Evolutionary conservation across 345 rosid species (phyloP).

Genomic region (Eucalyptus cloeziana): DNA sequence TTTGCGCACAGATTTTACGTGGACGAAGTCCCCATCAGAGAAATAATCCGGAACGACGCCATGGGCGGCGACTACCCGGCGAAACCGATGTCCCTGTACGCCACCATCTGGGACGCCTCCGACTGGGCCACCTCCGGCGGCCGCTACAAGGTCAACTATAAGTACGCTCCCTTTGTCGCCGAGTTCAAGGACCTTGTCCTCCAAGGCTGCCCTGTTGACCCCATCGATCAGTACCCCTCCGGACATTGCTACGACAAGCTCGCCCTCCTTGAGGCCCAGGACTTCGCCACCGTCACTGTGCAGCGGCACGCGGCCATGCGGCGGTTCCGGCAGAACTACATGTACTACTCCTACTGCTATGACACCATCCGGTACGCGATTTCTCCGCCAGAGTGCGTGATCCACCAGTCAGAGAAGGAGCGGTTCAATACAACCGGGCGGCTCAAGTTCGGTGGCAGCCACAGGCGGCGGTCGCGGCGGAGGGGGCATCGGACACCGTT

Average conservation of each 20-base stretch:
- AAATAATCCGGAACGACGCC: slow-evolving; percentile 39
- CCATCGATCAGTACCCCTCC: slow-evolving; percentile 27
- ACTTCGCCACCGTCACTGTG: slow-evolving; percentile 23
- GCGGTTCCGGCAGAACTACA: slow-evolving; percentile 46
- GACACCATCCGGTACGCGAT: slow-evolving; percentile 47
- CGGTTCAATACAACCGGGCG: slow-evolving; percentile 51
- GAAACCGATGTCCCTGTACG: slow-evolving; percentile 82
- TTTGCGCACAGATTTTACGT: slow-evolving; percentile 54
- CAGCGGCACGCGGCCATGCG: slow-evolving; percentile 45
- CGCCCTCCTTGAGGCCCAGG: slow-evolving; percentile 20
- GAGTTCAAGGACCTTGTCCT: slow-evolving; percentile 57
- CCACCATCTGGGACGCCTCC: slow-evolving; percentile 98
- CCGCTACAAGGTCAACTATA: slow-evolving; percentile 53
- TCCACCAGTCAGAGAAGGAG: slow-evolving; percentile 30
- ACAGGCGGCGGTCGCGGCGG: slow-evolving; percentile 17
- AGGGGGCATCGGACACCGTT: background rate
- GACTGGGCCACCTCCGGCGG: slow-evolving; percentile 94
- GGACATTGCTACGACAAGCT: slow-evolving; percentile 15
- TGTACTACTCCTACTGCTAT: slow-evolving; percentile 91
- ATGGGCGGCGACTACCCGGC: slow-evolving; percentile 82
- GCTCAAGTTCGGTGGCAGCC: slow-evolving; percentile 65
- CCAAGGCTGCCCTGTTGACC: slow-evolving; percentile 62
- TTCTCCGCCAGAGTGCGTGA: slow-evolving; percentile 54
- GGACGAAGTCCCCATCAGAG: slow-evolving; percentile 82
- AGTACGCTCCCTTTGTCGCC: slow-evolving; percentile 61